Conservation (phyloP, 176 grass and related monocot species). For the Zizania latifolia region DNA sequence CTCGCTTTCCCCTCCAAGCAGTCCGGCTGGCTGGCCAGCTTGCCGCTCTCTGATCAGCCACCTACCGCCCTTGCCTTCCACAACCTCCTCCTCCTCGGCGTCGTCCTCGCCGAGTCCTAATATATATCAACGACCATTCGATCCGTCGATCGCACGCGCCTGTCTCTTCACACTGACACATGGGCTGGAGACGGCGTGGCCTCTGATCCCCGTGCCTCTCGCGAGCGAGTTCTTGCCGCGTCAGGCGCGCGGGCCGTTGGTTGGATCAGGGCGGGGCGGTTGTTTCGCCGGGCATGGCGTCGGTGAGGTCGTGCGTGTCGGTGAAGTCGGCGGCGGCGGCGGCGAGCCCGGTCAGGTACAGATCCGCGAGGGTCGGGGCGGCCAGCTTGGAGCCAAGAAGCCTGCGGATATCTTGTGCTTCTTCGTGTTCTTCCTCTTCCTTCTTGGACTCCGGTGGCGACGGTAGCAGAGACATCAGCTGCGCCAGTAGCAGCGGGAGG, state of each 20-base stretch:
- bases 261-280: background rate
- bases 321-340: conserved; percentile 15
- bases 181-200: background rate
- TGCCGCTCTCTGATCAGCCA: background rate
- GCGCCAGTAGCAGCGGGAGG: conserved; percentile 31
- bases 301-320: conserved; percentile 29
- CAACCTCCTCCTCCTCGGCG: background rate
- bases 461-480: background rate
- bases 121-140: conserved; percentile 35
- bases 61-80: conserved; percentile 9
- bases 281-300: conserved; percentile 21
- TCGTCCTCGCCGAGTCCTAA: conserved; percentile 14
- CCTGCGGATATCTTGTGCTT: conserved; percentile 3
- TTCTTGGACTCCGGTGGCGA: background rate
- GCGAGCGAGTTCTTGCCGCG: background rate
- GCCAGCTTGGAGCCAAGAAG: conserved; percentile 3
- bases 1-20: background rate
- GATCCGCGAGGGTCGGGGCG: conserved; percentile 32
- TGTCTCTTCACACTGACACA: background rate
- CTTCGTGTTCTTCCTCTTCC: background rate
- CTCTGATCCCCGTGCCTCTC: conserved; percentile 2
- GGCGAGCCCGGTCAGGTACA: conserved; percentile 33
- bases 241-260: background rate
- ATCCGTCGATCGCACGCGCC: background rate
- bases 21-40: background rate